A percentile compares a stretch with the other conserved stretches of the same genome.
phyloP scores from a whole-genome alignment of 352 stramenopile genomes.

The Phytophthora pinifolia region DNA sequence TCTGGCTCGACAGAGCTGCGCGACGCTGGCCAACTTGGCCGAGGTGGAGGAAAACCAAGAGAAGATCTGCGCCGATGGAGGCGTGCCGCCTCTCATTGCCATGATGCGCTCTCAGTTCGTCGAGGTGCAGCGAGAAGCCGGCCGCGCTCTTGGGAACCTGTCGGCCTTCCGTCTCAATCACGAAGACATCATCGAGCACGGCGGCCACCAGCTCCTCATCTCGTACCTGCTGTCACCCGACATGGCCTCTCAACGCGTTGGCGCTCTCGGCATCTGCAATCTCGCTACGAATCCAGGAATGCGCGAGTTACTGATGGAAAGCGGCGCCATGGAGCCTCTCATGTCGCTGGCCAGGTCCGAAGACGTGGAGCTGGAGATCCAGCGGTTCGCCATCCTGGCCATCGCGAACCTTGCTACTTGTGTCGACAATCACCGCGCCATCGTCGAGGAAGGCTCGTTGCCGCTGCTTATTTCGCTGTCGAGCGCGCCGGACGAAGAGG shows the following conservation, averaged over 20 bases:
- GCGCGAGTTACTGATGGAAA: constrained; percentile 92
- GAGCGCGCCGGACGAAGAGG: constrained; percentile 92
- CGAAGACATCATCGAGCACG: constrained; percentile 90
- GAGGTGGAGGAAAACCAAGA: constrained; percentile 96
- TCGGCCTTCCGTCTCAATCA: constrained; percentile 89
- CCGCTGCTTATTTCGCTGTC: constrained; percentile 95
- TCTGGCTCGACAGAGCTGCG: constrained; percentile 89
- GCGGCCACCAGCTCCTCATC: constrained; percentile 94
- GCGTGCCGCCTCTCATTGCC: constrained; percentile 89
- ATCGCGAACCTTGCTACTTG: constrained; percentile 95
- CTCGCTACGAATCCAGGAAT: constrained; percentile 91
- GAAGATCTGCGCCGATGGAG: constrained; percentile 92
- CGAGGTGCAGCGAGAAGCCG: constrained; percentile 91
- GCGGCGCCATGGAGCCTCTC: constrained; percentile 93
- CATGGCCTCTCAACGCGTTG: constrained; percentile 92
- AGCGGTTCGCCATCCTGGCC: constrained; percentile 92
- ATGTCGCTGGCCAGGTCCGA: constrained; percentile 94
- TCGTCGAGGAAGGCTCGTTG: constrained; percentile 94
- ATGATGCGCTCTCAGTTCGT: constrained; percentile 97
- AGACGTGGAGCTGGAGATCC: constrained; percentile 95
- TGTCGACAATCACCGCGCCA: constrained; percentile 92
- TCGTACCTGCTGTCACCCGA: constrained; percentile 96
- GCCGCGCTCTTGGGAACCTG: constrained; percentile 92
- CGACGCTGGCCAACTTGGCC: constrained; percentile 93
- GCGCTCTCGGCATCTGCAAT: constrained; percentile 94